Base-by-base conservation (phyloP, 2,329 filamentous ascomycete species). In the Sporothrix dimorphospora region DNA sequence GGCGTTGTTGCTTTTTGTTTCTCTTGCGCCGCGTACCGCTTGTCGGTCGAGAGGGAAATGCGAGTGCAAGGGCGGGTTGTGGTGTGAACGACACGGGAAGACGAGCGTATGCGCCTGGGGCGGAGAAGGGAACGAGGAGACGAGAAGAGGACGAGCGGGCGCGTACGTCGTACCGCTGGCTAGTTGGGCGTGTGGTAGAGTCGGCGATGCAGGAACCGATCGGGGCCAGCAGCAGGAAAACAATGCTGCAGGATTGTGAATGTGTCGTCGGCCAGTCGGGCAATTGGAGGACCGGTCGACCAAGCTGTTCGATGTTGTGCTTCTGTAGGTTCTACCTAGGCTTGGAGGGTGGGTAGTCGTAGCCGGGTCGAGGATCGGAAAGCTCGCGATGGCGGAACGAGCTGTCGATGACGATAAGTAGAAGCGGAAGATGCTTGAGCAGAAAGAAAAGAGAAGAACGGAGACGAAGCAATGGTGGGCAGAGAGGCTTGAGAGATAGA, bases 41-140 rank as follows among this genome's bases (percentile, higher is more conserved):
- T 42, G 34, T 63, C 14, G 34, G 34, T 21, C 57, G n/a, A 42
- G 9, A 63, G n/a, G 57, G 11, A 40, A 63, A 12, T 63, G 57
- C 19, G n/a, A 34, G n/a, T 40, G 57, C 34, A 14, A 42, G 38
- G n/a, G n/a, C 57, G 30, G 30, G 27, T 21, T 40, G 34, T 63
- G 57, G 57, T 42, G 34, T 42, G 57, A 63, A 63, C n/a, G 57
- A 63, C 34, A 24, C 57, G 57, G 57, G 57, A 63, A 24, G 57
- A 42, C 19, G 34, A 42, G 57, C n/a, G 38, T 34, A 42, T 3
- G 57, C 34, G 57, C 57, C 34, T 63, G n/a, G n/a, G 9, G 57
- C 34, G 57, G 49, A 24, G 49, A 3, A 40, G 19, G 19, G 9
- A 7, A n/a, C 51, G 27, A 57, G 27, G 53, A 8, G 27, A 57